Base-by-base conservation (phyloP, 352 stramenopile genomes). In the Phytopythium aichiense region DNA sequence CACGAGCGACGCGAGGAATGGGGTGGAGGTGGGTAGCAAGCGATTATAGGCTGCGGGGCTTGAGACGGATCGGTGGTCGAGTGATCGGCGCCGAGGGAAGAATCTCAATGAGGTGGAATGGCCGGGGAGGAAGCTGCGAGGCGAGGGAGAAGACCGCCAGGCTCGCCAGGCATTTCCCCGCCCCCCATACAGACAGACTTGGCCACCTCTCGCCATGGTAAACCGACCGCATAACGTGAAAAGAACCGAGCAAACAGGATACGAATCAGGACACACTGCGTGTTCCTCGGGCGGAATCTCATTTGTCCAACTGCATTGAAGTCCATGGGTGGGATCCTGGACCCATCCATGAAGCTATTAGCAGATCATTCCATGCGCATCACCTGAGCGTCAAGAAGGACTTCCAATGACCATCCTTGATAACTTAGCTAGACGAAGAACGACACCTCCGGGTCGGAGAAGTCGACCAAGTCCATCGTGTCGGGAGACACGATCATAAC, bases 381-480 rank as follows among this genome's bases (percentile, higher is more conserved):
- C 35, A 40, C 35, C 35, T 40, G 6, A 40, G 12, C 35, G 2
- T 3, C 35, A 40, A 40, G 6, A 2, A 40, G 35, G 12, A 15
- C 35, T 15, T 15, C 6, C 11, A 18, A 18, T 15, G 40, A n/a
- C 40, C 13, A 45, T 7, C 7, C 18, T 11, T 25, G 22, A 40
- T 40, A 40, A 40, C 9, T 40, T 40, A 40, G 35, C 15, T 15
- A 80, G 56, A 80, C 68, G 66, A 77, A 80, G 55, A 80, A 76
- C 8, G 69, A 77, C 48, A 80, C 48, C 40, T 77, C 62, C 18
- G 72, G 69, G 48, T 80, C 74, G 37, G 72, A 69, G 38, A 80
- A 77, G 54, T 80, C 72, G 28, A 80, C 54, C 33, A 69, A 72
- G 48, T 80, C 72, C 64, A 80, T 77, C 42, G 69, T 66, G 53